Evolutionary conservation across 805 yeast species (phyloP).

Genomic region (Sugiyamaella chiloensis): DNA sequence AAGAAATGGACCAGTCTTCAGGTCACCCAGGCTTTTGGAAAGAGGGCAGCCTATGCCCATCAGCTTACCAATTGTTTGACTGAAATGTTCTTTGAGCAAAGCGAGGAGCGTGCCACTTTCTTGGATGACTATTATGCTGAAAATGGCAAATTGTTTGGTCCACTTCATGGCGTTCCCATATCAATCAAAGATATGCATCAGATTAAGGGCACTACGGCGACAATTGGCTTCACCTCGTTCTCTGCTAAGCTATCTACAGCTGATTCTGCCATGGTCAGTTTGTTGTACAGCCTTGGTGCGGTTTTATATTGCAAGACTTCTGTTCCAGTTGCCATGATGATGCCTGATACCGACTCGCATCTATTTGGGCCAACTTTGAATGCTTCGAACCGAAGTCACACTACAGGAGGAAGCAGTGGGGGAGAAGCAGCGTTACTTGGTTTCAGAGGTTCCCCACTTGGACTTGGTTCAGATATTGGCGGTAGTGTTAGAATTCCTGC

Average conservation of each 20-base stretch:
- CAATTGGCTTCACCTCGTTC: conserved; percentile 46
- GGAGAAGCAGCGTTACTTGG: conserved; percentile 52
- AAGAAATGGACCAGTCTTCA: conserved; percentile 40
- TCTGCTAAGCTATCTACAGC: conserved; percentile 35
- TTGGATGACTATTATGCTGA: conserved; percentile 53
- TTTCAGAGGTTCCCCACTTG: conserved; percentile 47
- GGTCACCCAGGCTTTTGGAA: conserved; percentile 53
- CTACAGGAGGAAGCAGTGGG: conserved; percentile 54
- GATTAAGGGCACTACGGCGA: conserved; percentile 50
- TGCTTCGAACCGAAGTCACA: conserved; percentile 42
- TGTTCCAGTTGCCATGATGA: conserved; percentile 54
- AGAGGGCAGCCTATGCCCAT: conserved; percentile 56
- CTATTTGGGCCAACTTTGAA: conserved; percentile 47
- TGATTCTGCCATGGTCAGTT: conserved; percentile 38
- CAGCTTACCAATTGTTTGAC: conserved; percentile 43
- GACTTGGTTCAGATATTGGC: conserved; percentile 57
- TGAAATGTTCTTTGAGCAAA: conserved; percentile 51
- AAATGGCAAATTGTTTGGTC: conserved; percentile 51
- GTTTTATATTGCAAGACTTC: conserved; percentile 54
- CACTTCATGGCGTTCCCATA: conserved; percentile 62
- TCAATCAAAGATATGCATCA: conserved; percentile 58
- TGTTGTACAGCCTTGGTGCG: conserved; percentile 51
- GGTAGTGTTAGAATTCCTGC: conserved; percentile 58
- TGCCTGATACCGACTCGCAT: conserved; percentile 44
- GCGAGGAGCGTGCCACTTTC: conserved; percentile 53